A percentile compares a stretch with the other conserved stretches of the same genome.
These are phyloP conservation scores for Verticillium nubilum DNA, from an alignment of 2,329 filamentous ascomycete genomes.

Conservation along the genomic window DNA sequence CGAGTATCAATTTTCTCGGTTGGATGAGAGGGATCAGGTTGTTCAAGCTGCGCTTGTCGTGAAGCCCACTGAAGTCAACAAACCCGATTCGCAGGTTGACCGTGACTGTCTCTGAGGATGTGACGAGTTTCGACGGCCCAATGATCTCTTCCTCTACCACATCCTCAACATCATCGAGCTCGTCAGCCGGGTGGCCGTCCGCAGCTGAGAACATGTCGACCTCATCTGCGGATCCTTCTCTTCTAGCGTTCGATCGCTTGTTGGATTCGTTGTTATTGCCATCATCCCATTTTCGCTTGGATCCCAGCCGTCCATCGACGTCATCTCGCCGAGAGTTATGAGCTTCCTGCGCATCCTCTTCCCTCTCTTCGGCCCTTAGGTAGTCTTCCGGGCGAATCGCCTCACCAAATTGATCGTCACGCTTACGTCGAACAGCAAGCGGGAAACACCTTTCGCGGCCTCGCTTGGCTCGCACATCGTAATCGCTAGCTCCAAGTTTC, in stretches of 20 bases:
- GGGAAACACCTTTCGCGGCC: slow-evolving; percentile 92
- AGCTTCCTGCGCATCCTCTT: slow-evolving; percentile 61
- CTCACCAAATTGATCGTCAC: slow-evolving; percentile 89
- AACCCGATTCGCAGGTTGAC: slow-evolving; percentile 75
- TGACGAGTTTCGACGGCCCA: slow-evolving; percentile 72
- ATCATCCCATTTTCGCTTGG: slow-evolving; percentile 93
- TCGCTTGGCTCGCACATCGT: slow-evolving; percentile 84
- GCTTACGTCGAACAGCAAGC: slow-evolving; percentile 70
- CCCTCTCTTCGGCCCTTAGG: slow-evolving; percentile 84
- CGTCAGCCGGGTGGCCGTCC: slow-evolving; percentile 42
- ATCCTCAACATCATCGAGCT: slow-evolving; percentile 53
- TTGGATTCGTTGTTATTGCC: slow-evolving; percentile 33
- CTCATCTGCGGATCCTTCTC: slow-evolving; percentile 38
- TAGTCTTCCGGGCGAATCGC: slow-evolving; percentile 92
- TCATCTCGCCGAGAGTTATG: slow-evolving; percentile 43
- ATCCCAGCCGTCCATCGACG: slow-evolving; percentile 64
- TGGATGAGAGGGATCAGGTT: slow-evolving; percentile 94
- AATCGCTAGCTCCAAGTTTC: slow-evolving; percentile 88
- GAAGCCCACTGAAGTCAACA: slow-evolving; percentile 86
- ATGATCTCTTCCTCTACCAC: slow-evolving; percentile 38
- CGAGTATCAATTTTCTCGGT: slow-evolving; percentile 89
- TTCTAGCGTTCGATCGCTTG: slow-evolving; percentile 53
- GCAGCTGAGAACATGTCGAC: slow-evolving; percentile 24
- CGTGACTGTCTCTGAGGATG: slow-evolving; percentile 56
- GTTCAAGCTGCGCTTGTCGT: slow-evolving; percentile 88